Evolutionary conservation across 495 filamentous ascomycete genomes (phyloP).

Genomic region (Gamarada debralockiae): DNA sequence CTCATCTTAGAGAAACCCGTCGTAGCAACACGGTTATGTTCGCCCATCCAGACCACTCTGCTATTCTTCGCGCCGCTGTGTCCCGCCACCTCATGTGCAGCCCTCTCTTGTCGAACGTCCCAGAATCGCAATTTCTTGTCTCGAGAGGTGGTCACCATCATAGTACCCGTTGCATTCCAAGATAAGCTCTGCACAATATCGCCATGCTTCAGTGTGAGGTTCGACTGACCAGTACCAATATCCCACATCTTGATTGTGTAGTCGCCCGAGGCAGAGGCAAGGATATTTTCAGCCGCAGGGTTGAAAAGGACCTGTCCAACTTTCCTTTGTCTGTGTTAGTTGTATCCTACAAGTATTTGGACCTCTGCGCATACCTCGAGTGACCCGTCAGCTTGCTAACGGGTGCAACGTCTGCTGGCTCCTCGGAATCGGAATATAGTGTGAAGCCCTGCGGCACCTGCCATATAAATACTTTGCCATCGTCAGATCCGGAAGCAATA

Average conservation of each 20-base stretch:
- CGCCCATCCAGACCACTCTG: slow-evolving; percentile 92
- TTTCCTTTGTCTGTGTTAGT: slow-evolving; percentile 53
- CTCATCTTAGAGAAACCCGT: slow-evolving; percentile 98
- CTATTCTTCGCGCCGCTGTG: slow-evolving; percentile 96
- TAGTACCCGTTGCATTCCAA: slow-evolving; percentile 88
- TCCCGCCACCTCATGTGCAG: slow-evolving; percentile 78
- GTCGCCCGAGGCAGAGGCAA: slow-evolving; percentile 93
- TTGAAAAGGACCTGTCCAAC: slow-evolving; percentile 98
- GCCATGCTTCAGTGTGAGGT: slow-evolving; percentile 71
- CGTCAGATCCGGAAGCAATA: slow-evolving; percentile 91
- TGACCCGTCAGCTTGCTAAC: slow-evolving; percentile 76
- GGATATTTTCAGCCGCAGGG: slow-evolving; percentile 90
- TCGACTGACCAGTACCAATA: slow-evolving; percentile 70
- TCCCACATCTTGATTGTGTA: slow-evolving; percentile 97
- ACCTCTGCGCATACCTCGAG: slow-evolving; percentile 41
- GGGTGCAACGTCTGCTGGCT: slow-evolving; percentile 76
- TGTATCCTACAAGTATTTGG: neutral
- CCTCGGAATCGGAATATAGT: slow-evolving; percentile 76
- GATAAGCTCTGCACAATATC: slow-evolving; percentile 94
- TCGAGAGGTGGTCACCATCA: slow-evolving; percentile 88
- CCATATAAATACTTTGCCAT: slow-evolving; percentile 97
- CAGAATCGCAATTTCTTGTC: slow-evolving; percentile 98
- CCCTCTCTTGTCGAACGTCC: slow-evolving; percentile 91
- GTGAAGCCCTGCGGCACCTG: slow-evolving; percentile 87
- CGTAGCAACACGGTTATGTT: slow-evolving; percentile 89